phyloP scores from a whole-genome alignment of 2,329 filamentous ascomycete species.

The Hypoxylon sp. region DNA sequence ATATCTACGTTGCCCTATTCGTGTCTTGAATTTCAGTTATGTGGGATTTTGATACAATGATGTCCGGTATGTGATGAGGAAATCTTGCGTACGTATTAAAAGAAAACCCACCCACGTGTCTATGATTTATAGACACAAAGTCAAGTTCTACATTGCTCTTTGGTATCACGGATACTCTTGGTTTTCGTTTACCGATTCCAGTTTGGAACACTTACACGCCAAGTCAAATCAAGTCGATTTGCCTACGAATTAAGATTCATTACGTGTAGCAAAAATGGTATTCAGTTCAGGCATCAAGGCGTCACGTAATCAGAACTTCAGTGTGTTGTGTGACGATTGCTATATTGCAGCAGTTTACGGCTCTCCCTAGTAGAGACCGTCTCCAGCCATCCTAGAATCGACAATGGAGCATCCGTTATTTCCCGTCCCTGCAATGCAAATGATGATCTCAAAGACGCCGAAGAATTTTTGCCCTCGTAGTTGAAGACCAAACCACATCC shows the following conservation, averaged over 20 bases:
- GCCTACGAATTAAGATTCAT: not conserved
- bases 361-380: constrained; percentile 31
- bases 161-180: not conserved
- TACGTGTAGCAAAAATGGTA: not conserved
- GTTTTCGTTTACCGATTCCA: not conserved
- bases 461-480: constrained; percentile 40
- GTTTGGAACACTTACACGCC: not conserved
- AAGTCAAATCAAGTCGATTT: not conserved
- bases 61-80: not conserved
- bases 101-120: not conserved
- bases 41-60: not conserved
- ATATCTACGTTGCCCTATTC: not conserved
- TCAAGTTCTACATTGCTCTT: not conserved
- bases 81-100: not conserved
- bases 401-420: constrained; percentile 40
- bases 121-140: not conserved
- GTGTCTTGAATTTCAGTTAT: not conserved
- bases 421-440: constrained; percentile 49
- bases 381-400: constrained; percentile 42
- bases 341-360: constrained; percentile 44
- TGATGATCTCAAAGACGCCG: constrained; percentile 52
- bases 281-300: constrained; percentile 1
- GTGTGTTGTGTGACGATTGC: constrained; percentile 31
- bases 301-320: not conserved
- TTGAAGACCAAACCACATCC: constrained; percentile 31